A percentile compares a stretch with the other conserved stretches of the same genome.
phyloP scores from a whole-genome alignment of 164 flowering plant genomes.

The Aristolochia fimbriata region DNA sequence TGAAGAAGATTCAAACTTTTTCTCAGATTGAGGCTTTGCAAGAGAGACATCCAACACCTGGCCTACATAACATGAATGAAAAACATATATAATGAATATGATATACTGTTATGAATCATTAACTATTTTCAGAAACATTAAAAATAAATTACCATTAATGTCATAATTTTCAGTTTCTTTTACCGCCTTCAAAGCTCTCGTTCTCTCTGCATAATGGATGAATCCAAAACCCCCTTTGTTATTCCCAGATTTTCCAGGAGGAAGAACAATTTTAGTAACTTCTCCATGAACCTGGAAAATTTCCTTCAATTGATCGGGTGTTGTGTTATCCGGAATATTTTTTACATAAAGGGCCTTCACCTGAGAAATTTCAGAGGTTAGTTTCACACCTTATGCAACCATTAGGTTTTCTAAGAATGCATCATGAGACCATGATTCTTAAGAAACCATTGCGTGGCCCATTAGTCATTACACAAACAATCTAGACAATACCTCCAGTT shows the following conservation, averaged over 20 bases:
- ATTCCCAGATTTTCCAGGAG: slow-evolving; percentile 79
- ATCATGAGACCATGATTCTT: no score
- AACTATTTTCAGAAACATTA: not conserved
- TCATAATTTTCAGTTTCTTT: slow-evolving; percentile 90
- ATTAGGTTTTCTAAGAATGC: no score
- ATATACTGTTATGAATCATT: not conserved
- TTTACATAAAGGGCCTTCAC: slow-evolving; percentile 97
- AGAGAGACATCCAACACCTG: slow-evolving; percentile 74
- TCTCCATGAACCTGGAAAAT: slow-evolving; percentile 86
- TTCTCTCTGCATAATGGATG: slow-evolving; percentile 78
- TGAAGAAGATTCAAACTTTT: slow-evolving; percentile 42
- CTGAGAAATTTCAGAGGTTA: slow-evolving; percentile 24
- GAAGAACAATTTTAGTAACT: slow-evolving; percentile 84
- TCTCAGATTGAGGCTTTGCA: slow-evolving; percentile 90
- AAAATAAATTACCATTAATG: slow-evolving; percentile 51
- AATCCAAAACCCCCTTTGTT: slow-evolving; percentile 85
- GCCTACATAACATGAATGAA: slow-evolving; percentile 34
- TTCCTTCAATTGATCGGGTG: slow-evolving; percentile 78
- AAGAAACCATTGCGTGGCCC: no score
- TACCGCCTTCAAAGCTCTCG: slow-evolving; percentile 91
- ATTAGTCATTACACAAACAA: no score
- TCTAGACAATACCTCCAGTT: no score
- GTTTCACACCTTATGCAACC: not conserved
- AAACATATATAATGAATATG: not conserved
- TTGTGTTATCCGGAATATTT: slow-evolving; percentile 75